Evolutionary conservation across 495 filamentous ascomycete genomes (phyloP).

Genomic region (Talaromyces borbonicus): DNA sequence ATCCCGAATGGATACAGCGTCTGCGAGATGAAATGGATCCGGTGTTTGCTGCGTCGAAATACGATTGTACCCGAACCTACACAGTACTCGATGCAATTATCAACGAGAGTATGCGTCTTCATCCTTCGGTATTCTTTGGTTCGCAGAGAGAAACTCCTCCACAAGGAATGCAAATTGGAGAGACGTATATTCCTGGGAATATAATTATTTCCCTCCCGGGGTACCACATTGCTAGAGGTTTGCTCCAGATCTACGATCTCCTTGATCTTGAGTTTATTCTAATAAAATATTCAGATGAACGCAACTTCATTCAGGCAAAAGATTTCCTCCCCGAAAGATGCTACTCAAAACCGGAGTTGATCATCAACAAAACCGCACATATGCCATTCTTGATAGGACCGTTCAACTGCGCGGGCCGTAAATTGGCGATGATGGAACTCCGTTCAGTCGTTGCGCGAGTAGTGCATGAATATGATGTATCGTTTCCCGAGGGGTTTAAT

Average conservation of each 20-base stretch:
- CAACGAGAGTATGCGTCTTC: constrained; percentile 41
- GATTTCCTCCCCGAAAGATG: constrained; percentile 36
- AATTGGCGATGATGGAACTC: no score
- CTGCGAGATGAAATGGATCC: constrained; percentile 17
- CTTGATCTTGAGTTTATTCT: constrained; percentile 12
- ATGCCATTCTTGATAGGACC: no score
- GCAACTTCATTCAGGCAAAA: constrained; percentile 19
- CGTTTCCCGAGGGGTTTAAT: no score
- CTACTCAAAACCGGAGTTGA: constrained; percentile 22
- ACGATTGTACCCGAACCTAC: background rate
- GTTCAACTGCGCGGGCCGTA: no score
- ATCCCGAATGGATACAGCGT: constrained; percentile 8
- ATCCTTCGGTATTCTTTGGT: constrained; percentile 34
- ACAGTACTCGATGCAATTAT: constrained; percentile 16
- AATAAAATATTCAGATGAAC: constrained; percentile 10
- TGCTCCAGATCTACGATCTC: constrained; percentile 5
- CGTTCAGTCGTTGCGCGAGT: no score
- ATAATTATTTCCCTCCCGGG: constrained; percentile 22
- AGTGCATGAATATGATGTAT: no score
- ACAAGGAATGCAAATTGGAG: constrained; percentile 15
- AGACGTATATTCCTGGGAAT: constrained; percentile 17
- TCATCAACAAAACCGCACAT: constrained; percentile 12
- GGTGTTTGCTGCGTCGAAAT: constrained; percentile 8
- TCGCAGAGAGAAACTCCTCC: constrained; percentile 23
- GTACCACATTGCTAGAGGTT: constrained; percentile 29